Percentiles rank a stretch among this genome's conserved stretches.
These are phyloP conservation scores for Trichosporon sp. DNA, from an alignment of 1,284 basidiomycete genomes.

Conservation along the genomic window DNA sequence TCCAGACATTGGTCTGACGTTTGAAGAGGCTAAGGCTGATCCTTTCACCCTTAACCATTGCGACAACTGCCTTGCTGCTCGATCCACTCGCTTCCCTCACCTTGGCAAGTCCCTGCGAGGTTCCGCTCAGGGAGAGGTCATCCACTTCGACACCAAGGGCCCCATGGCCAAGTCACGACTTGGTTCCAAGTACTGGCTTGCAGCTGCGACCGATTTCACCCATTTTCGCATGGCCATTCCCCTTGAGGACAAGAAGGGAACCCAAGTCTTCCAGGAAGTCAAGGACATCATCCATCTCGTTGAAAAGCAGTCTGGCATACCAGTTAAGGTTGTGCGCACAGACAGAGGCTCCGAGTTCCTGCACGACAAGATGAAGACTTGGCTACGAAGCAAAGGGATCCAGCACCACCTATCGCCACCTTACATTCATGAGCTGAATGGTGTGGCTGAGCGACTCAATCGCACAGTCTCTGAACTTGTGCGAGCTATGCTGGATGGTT, in stretches of 20 bases:
- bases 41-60: not conserved
- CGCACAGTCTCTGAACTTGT: slow-evolving; percentile 26
- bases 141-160: slow-evolving; percentile 7
- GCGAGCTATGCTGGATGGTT: slow-evolving; percentile 5
- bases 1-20: too few species aligned
- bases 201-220: not conserved
- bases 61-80: not conserved
- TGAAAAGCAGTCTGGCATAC: not conserved
- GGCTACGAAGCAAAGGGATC: not conserved
- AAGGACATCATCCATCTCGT: not conserved
- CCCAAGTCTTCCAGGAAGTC: not conserved
- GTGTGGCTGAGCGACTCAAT: slow-evolving; percentile 35
- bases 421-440: slow-evolving; percentile 31
- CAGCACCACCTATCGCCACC: slow-evolving; percentile 6
- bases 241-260: not conserved
- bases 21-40: too few species aligned
- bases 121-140: not conserved
- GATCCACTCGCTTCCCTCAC: not conserved
- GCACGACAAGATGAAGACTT: not conserved
- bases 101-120: not conserved
- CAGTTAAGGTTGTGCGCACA: not conserved
- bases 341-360: slow-evolving; percentile 5
- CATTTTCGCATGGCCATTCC: not conserved
- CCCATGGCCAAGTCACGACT: not conserved
- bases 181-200: not conserved